phyloP scores from a whole-genome alignment of 2,329 filamentous ascomycete genomes.

The Talaromyces pinophilus region DNA sequence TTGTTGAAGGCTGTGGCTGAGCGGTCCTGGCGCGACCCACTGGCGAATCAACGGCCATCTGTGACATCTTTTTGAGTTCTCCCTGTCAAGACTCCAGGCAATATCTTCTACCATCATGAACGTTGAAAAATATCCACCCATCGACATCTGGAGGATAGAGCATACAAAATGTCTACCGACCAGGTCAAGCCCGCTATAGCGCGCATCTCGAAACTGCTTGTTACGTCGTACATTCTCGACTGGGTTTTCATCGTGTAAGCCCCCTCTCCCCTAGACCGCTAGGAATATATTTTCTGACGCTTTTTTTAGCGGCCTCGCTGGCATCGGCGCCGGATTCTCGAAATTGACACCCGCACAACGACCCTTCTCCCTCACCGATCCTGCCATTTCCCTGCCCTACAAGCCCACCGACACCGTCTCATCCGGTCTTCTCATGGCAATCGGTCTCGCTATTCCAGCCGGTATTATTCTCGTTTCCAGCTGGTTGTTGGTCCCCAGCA shows the following conservation, averaged over 20 bases:
- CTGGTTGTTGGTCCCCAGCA: slow-evolving; percentile 69
- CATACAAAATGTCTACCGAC: not conserved
- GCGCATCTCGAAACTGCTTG: slow-evolving; percentile 52
- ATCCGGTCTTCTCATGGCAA: slow-evolving; percentile 63
- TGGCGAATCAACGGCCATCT: slow-evolving; percentile 3
- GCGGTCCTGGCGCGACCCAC: not conserved
- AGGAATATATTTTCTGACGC: slow-evolving; percentile 21
- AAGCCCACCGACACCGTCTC: slow-evolving; percentile 71
- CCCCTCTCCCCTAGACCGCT: not conserved
- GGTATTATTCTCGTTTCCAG: slow-evolving; percentile 68
- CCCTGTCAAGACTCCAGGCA: not conserved
- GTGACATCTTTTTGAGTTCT: not conserved
- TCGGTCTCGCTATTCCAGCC: slow-evolving; percentile 65
- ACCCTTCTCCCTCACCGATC: slow-evolving; percentile 71
- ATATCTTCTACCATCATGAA: not conserved
- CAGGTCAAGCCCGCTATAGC: slow-evolving; percentile 4
- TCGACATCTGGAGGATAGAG: not conserved
- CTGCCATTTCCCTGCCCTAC: slow-evolving; percentile 77
- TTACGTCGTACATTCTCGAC: slow-evolving; percentile 70
- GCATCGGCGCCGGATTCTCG: slow-evolving; percentile 61
- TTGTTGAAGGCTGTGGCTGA: not conserved
- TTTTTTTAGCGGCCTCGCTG: slow-evolving; percentile 53
- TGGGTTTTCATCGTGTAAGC: slow-evolving; percentile 66
- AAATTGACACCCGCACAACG: slow-evolving; percentile 65
- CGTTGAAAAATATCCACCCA: not conserved